Evolutionary conservation across 1,139 yeast species (phyloP).

Genomic region (Candida smagusa): DNA sequence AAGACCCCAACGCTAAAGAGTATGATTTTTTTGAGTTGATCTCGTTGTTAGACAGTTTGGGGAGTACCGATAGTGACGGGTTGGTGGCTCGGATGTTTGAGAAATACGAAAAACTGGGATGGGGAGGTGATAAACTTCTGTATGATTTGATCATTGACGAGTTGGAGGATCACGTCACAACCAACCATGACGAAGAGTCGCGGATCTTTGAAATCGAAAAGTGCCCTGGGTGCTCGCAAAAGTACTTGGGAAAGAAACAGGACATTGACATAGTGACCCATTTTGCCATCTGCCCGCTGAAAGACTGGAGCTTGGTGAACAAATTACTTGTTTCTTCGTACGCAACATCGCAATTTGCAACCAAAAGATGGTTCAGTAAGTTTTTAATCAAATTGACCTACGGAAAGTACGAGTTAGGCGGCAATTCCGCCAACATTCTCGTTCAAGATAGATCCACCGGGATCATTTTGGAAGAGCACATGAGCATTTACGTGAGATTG

Average conservation of each 20-base stretch:
- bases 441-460: conserved; percentile 93
- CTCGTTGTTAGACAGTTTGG: conserved; percentile 59
- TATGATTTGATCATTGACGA: conserved; percentile 58
- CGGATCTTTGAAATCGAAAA: conserved; percentile 56
- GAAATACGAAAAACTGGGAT: conserved; percentile 37
- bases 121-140: conserved; percentile 57
- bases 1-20: conserved; percentile 27
- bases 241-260: conserved; percentile 51
- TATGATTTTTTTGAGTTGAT: conserved; percentile 56
- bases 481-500: conserved; percentile 81
- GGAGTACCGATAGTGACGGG: conserved; percentile 52
- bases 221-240: conserved; percentile 77
- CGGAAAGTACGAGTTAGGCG: conserved; percentile 84
- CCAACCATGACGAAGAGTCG: conserved; percentile 21
- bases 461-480: conserved; percentile 82
- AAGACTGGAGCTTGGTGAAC: conserved; percentile 70
- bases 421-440: conserved; percentile 87
- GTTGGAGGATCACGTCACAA: conserved; percentile 36
- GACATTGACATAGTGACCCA: conserved; percentile 77
- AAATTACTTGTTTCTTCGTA: conserved; percentile 65
- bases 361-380: conserved; percentile 86
- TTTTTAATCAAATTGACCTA: conserved; percentile 79
- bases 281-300: conserved; percentile 80
- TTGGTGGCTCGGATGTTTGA: conserved; percentile 46
- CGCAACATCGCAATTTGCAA: conserved; percentile 79